phyloP scores from a whole-genome alignment of 495 filamentous ascomycete genomes.

The Neohortaea acidophila region DNA sequence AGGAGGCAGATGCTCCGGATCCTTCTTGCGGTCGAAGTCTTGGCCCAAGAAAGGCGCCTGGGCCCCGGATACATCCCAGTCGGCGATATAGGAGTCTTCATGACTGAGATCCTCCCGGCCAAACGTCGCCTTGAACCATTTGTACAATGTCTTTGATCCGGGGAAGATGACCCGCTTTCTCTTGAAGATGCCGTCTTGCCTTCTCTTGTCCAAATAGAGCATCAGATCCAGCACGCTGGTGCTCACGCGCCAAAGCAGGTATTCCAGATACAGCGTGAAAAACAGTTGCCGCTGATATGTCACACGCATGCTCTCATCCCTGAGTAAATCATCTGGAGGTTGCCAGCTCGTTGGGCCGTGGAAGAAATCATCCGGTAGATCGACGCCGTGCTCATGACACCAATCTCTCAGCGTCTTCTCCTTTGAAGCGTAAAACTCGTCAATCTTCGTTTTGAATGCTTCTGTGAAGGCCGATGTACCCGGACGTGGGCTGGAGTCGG shows the following conservation, averaged over 20 bases:
- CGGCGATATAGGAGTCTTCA: constrained; percentile 1
- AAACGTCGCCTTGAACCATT: constrained; percentile 45
- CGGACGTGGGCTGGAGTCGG: constrained; percentile 36
- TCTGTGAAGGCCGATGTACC: constrained; percentile 48
- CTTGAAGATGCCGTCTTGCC: constrained; percentile 47
- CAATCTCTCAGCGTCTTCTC: constrained; percentile 35
- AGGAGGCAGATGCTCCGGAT: constrained; percentile 69
- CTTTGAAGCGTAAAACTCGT: constrained; percentile 42
- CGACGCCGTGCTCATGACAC: constrained; percentile 40
- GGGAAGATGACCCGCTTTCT: constrained; percentile 50
- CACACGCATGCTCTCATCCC: constrained; percentile 16
- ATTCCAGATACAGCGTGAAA: constrained; percentile 56
- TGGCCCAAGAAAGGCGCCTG: constrained; percentile 1
- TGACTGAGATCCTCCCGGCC: constrained; percentile 11
- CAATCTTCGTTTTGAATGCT: constrained; percentile 40
- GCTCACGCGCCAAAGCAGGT: constrained; percentile 48
- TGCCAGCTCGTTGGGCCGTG: constrained; percentile 22
- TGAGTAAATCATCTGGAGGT: constrained; percentile 7
- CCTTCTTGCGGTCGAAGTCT: constrained; percentile 42
- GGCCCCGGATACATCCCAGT: neutral
- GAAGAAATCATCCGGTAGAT: constrained; percentile 36
- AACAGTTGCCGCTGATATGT: constrained; percentile 55
- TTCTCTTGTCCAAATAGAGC: constrained; percentile 51
- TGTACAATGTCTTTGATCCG: constrained; percentile 42
- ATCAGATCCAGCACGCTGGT: constrained; percentile 50